Evolutionary conservation across 345 rosid genomes (phyloP).

Genomic region (Iberis pinnata): DNA sequence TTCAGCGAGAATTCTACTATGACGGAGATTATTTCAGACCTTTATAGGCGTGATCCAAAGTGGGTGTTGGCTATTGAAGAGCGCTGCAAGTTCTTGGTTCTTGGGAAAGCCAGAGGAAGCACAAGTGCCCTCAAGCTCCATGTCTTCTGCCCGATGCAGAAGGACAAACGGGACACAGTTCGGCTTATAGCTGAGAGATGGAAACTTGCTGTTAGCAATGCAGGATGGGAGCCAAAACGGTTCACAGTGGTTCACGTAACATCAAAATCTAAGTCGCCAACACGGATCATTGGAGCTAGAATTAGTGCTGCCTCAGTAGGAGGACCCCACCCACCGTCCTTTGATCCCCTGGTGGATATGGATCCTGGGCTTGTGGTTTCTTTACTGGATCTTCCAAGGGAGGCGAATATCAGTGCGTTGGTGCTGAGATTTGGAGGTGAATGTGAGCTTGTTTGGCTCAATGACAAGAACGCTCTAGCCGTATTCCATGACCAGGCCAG

Average conservation of each 20-base stretch:
- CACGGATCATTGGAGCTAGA: slow-evolving; percentile 68
- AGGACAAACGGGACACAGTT: slow-evolving; percentile 86
- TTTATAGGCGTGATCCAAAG: slow-evolving; percentile 83
- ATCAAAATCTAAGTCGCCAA: slow-evolving; percentile 68
- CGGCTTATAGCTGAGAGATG: slow-evolving; percentile 90
- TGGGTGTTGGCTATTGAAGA: slow-evolving; percentile 93
- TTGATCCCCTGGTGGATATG: slow-evolving; percentile 84
- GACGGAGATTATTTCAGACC: slow-evolving; percentile 67
- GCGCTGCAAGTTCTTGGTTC: slow-evolving; percentile 86
- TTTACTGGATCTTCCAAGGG: slow-evolving; percentile 82
- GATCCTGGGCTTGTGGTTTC: slow-evolving; percentile 91
- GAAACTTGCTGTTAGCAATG: slow-evolving; percentile 68
- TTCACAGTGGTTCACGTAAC: slow-evolving; percentile 70
- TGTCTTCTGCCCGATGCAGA: slow-evolving; percentile 84
- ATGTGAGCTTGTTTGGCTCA: slow-evolving; percentile 88
- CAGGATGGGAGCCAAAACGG: slow-evolving; percentile 96
- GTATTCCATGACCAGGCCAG: slow-evolving; percentile 83
- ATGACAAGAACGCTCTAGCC: slow-evolving; percentile 88
- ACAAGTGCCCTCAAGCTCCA: slow-evolving; percentile 60
- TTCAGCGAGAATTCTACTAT: slow-evolving; percentile 67
- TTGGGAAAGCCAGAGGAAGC: slow-evolving; percentile 63
- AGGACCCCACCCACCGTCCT: slow-evolving; percentile 45
- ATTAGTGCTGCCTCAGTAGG: slow-evolving; percentile 37
- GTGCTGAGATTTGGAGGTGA: slow-evolving; percentile 95
- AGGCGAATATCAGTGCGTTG: slow-evolving; percentile 69